Conservation (phyloP, 2,329 filamentous ascomycete genomes). For the Xylaria sp. region DNA sequence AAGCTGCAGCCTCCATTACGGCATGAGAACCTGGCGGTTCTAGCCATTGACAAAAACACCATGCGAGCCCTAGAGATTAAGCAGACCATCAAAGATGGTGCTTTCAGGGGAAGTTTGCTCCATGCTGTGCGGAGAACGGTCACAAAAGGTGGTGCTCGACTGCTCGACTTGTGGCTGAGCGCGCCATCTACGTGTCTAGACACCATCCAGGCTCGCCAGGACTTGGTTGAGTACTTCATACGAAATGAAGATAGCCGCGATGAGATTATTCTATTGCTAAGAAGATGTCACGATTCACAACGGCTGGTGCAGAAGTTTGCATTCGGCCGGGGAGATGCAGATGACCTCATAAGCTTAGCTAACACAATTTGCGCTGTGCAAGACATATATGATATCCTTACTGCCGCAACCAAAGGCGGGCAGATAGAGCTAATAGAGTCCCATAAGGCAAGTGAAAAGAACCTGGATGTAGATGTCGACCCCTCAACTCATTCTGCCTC, state of each 20-base stretch:
- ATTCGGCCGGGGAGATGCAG: constrained; percentile 87
- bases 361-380: constrained; percentile 81
- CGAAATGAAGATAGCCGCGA: constrained; percentile 74
- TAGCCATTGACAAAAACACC: constrained; percentile 93
- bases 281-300: constrained; percentile 83
- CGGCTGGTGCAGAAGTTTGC: constrained; percentile 94
- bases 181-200: constrained; percentile 88
- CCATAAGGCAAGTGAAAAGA: neutral
- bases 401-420: constrained; percentile 36
- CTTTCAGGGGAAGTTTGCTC: constrained; percentile 83
- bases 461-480: constrained; percentile 17
- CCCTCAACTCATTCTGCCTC: constrained; percentile 14
- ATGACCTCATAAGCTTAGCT: constrained; percentile 86
- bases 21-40: constrained; percentile 77
- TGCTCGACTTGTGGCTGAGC: constrained; percentile 87
- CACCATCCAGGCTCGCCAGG: constrained; percentile 80
- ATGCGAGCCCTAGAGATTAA: constrained; percentile 90
- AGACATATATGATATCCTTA: constrained; percentile 66
- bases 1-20: constrained; percentile 85
- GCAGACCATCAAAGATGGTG: constrained; percentile 82
- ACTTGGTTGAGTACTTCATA: constrained; percentile 82
- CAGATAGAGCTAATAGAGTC: neutral
- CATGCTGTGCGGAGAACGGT: constrained; percentile 90
- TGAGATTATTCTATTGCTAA: constrained; percentile 72
- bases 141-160: constrained; percentile 87